Conservation (phyloP, 495 filamentous ascomycete genomes). For the Penicillium ucsense region DNA sequence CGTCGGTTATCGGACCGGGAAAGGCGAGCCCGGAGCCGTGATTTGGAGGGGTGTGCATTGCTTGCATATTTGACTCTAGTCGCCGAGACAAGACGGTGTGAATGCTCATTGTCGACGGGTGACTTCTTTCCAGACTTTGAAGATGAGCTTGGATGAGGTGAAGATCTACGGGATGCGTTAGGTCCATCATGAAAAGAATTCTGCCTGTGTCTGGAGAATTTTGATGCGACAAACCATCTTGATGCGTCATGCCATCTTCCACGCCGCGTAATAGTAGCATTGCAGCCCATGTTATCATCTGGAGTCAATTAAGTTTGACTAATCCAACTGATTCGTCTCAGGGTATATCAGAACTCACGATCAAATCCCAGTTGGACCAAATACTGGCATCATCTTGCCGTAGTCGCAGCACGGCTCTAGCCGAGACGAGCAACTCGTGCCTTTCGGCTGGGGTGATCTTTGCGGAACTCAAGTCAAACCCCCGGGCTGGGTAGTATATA, state of each 20-base stretch:
- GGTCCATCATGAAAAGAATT: neutral
- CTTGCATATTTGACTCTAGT: conserved; percentile 26
- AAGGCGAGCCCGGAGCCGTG: conserved; percentile 16
- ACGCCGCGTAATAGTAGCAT: conserved; percentile 29
- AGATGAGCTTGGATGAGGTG: conserved; percentile 26
- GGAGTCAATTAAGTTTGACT: neutral
- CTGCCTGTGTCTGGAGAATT: neutral
- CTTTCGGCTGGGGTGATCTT: conserved; percentile 25
- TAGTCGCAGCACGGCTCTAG: conserved; percentile 25
- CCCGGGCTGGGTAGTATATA: conserved; percentile 36
- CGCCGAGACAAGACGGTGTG: conserved; percentile 23
- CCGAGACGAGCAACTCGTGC: conserved; percentile 30
- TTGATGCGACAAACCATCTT: conserved; percentile 20
- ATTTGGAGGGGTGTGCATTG: conserved; percentile 30
- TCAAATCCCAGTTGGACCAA: conserved; percentile 36
- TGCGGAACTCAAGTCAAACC: conserved; percentile 30
- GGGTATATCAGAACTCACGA: conserved; percentile 9
- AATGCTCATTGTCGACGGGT: conserved; percentile 23
- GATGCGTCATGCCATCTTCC: conserved; percentile 30
- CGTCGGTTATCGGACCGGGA: conserved; percentile 13
- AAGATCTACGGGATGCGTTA: conserved; percentile 16
- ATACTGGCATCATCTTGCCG: conserved; percentile 30
- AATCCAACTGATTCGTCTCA: no score
- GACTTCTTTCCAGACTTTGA: conserved; percentile 20
- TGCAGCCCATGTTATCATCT: conserved; percentile 37